A percentile compares a stretch with the other conserved stretches of the same genome.
These are phyloP conservation scores for Neostapfia colusana DNA, from an alignment of 176 grass and related monocot species.

Conservation along the genomic window DNA sequence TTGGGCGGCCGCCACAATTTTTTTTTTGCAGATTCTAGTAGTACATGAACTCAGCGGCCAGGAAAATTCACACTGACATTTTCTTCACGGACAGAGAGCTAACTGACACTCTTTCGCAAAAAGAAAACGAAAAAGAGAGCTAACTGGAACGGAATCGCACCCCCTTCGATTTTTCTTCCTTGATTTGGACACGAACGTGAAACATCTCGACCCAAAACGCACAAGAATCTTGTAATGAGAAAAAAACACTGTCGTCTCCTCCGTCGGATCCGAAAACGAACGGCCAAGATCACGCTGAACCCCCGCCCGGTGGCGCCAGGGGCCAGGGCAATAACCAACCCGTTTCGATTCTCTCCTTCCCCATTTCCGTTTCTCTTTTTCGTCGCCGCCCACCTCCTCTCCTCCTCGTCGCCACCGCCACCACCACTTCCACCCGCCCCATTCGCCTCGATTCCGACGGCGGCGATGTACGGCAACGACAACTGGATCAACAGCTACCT, in stretches of 20 bases:
- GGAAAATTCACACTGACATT: background rate
- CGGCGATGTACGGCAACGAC: slow-evolving; percentile 70
- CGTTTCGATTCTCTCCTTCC: background rate
- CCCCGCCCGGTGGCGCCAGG: background rate
- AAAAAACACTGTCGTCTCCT: fast-evolving
- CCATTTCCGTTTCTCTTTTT: slow-evolving; percentile 12
- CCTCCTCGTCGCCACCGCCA: slow-evolving; percentile 19
- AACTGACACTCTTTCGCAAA: too few species aligned
- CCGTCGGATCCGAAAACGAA: background rate
- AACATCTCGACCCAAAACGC: background rate
- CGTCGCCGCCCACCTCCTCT: slow-evolving; percentile 13
- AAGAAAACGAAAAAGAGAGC: too few species aligned
- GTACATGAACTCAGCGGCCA: background rate
- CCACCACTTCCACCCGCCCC: slow-evolving; percentile 21
- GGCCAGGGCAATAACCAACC: background rate
- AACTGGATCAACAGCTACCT: slow-evolving; percentile 89
- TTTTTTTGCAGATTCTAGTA: background rate
- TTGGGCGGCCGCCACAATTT: background rate
- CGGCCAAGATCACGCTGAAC: background rate
- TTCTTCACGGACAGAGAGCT: background rate
- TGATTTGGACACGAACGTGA: background rate
- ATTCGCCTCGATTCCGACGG: slow-evolving; percentile 39
- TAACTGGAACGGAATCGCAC: background rate
- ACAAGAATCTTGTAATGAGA: background rate
- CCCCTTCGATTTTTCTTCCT: background rate